phyloP scores from a whole-genome alignment of 176 grass and related monocot genomes.

The Oryza brachyantha region DNA sequence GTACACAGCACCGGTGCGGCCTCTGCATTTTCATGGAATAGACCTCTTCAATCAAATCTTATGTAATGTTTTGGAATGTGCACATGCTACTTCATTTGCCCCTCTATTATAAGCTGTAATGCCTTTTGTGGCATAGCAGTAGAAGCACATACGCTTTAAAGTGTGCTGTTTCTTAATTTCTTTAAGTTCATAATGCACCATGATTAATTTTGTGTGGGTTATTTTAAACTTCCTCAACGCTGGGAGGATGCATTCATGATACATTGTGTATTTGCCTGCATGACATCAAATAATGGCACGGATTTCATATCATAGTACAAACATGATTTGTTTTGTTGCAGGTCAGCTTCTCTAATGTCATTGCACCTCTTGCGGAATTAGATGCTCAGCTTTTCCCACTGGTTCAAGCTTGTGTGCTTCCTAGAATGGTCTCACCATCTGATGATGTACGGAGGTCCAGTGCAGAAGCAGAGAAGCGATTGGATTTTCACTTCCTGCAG shows the following conservation, averaged over 20 bases:
- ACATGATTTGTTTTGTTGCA: conserved; percentile 37
- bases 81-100: background rate
- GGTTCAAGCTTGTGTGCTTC: conserved; percentile 84
- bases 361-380: conserved; percentile 75
- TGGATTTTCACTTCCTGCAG: conserved; percentile 72
- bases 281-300: background rate
- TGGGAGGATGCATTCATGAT: conserved; percentile 7
- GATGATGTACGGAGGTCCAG: conserved; percentile 69
- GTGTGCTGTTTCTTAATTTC: background rate
- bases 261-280: background rate
- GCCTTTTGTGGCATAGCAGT: background rate
- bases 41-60: background rate
- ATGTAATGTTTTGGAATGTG: background rate
- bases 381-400: conserved; percentile 85
- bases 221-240: background rate
- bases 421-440: conserved; percentile 73
- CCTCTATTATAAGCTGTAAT: background rate
- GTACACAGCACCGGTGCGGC: background rate
- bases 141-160: background rate
- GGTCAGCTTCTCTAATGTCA: conserved; percentile 69
- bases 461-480: conserved; percentile 68
- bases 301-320: background rate
- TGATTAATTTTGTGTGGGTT: background rate
- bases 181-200: background rate
- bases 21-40: conserved; percentile 25